Base-by-base conservation (phyloP, 441 rosid species). In the Populus tomentosa region DNA sequence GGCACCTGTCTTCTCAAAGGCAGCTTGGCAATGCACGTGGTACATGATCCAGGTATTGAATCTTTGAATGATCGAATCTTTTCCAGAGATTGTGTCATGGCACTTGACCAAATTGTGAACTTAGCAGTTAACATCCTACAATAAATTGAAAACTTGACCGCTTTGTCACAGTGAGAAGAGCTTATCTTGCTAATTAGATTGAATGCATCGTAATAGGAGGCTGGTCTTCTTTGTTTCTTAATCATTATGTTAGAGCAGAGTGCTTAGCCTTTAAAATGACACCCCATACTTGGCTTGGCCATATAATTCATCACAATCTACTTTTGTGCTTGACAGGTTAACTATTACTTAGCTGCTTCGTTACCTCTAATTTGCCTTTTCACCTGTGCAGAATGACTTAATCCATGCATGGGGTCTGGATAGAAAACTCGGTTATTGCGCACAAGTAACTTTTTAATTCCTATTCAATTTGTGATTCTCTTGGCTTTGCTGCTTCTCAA, bases 401-500 rank as follows among this genome's bases (percentile, higher is more conserved):
- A 90, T 93, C 81, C 98, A 95, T 42, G 95, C 95, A 0, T 95
- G 98, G 98, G 98, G 98, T 70, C 81, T 93, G 28, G 98, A 95
- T 84, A 81, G 73, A 80, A 91, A 87, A 80, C 98, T 93, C 7
- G 97, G 98, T 63, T 93, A 93, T 75, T 95, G 98, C 73, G 93
- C 94, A 63, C 97, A 92, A 79, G 98, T 90, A 86, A 79, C 82
- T 80, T 76, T 72, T 56, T 18, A 4, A n/a, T 21, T 56, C 73
- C 79, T 10, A 1, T 59, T 33, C 10, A 26, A 20, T 46, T 67
- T 40, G 46, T 26, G 67, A 69, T 73, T 38, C 46, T 67, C 10
- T 50, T 72, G 23, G 62, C 21, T 56, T 56, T 56, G 3, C 62
- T 56, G 62, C 21, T 53, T 53, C 8, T 53, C 61, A 53, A 56